Base-by-base conservation (phyloP, 2,329 filamentous ascomycete species). In the Drechslerella coelobrocha region DNA sequence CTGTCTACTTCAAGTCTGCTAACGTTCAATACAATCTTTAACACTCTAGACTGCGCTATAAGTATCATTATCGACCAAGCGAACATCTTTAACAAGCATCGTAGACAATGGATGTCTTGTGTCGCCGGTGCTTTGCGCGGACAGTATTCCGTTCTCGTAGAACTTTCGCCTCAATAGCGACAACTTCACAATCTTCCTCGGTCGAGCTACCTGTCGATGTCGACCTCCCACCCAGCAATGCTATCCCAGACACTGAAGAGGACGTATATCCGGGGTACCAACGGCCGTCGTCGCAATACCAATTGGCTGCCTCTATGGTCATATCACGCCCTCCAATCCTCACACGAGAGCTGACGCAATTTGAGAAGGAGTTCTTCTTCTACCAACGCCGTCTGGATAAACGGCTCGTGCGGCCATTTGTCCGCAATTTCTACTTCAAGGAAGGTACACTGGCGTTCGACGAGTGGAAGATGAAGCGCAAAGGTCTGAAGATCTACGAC, bases 351-450 rank as follows among this genome's bases (percentile, higher is more conserved):
- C 87, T 93, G 59, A 90, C 89, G 31, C 84, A 90, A 10, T 97
- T 99, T 80, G 94, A 99, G 80, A 89, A 91, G 77, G 84, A 93
- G 73, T 97, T 89, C 81, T 96, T 89, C 83, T 92, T 99, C 79
- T 99, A 99, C 82, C 94, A 99, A 82, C 93, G 93, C 76, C 91
- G 94, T 12, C 84, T 99, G 71, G 96, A 97, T 80, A 94, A 99
- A 83, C 90, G 94, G 45, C 84, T 96, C 56, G 87, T 88, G 19
- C 84, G 94, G 2, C 90, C 92, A 1, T 99, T 97, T 79, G 89
- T 89, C 62, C 87, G 90, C 74, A 90, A 90, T 78, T 94, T 97
- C 81, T 99, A 96, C 84, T 96, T 92, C 85, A 96, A 96, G 83
- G 88, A 88, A 75, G 90, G 91, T 77, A 96, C 92, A 9, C 88